Evolutionary conservation across 345 rosid species (phyloP).

Genomic region (Pelargonium nanum): DNA sequence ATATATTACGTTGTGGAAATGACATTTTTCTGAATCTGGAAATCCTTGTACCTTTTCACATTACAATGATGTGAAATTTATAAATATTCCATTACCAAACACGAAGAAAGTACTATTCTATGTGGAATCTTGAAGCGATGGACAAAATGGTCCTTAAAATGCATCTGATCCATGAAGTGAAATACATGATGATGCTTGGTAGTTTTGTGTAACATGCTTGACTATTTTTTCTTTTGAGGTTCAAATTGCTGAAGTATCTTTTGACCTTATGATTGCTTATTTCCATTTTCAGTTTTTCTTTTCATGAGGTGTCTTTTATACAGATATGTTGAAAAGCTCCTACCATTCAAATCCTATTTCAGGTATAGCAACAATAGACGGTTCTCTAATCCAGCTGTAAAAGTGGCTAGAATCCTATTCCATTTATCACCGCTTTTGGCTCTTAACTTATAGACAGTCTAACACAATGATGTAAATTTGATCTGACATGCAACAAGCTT

Average conservation of each 20-base stretch:
- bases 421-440: constrained; percentile 4
- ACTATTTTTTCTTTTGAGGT: background rate
- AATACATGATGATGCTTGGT: background rate
- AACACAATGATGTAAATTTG: constrained; percentile 8
- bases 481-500: no score
- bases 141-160: background rate
- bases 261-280: background rate
- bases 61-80: background rate
- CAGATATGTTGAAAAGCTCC: constrained; percentile 80
- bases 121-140: background rate
- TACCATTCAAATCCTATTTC: constrained; percentile 72
- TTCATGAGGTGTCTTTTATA: constrained; percentile 7
- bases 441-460: background rate
- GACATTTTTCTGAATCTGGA: constrained; percentile 55
- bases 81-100: background rate
- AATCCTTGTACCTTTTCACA: constrained; percentile 43
- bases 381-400: constrained; percentile 45
- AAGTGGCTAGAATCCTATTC: constrained; percentile 6
- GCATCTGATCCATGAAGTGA: background rate
- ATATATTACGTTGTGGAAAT: no score
- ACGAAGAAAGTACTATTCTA: background rate
- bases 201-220: background rate
- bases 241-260: background rate
- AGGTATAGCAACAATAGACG: constrained; percentile 62
- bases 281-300: constrained; percentile 6